Conservation (phyloP, 75 land plant species). For the Cupressus sempervirens region DNA sequence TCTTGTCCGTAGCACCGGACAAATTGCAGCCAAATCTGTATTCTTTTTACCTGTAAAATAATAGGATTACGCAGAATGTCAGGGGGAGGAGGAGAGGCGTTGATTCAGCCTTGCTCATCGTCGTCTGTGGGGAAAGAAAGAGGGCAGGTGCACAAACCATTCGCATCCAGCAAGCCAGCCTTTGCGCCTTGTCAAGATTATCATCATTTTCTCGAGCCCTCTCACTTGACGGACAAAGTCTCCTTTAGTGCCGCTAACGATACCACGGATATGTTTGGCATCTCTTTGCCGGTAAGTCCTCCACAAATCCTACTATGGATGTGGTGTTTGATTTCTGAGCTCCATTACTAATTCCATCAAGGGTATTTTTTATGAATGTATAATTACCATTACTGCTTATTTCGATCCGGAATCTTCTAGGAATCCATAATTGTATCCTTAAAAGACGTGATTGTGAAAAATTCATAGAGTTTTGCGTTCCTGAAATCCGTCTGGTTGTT, state of each 20-base stretch:
- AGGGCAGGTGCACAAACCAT: neutral
- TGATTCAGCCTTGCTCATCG: neutral
- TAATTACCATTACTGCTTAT: neutral
- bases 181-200: slow-evolving; percentile 14
- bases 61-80: neutral
- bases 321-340: neutral
- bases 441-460: neutral
- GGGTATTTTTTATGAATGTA: too few species aligned
- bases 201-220: slow-evolving; percentile 4
- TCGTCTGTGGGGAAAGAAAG: neutral
- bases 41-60: neutral
- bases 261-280: slow-evolving; percentile 1
- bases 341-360: neutral
- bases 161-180: slow-evolving; percentile 8
- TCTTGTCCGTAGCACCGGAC: neutral
- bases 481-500: too few species aligned
- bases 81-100: neutral
- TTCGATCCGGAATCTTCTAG: neutral
- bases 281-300: neutral
- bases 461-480: too few species aligned
- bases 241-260: neutral
- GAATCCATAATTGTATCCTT: neutral
- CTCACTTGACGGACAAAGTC: slow-evolving; percentile 2
- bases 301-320: neutral
- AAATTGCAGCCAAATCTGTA: neutral